Evolutionary conservation across 2,329 filamentous ascomycete genomes (phyloP), one percentile per base, ranked within the genome.

Genomic region (Alternaria sp.): DNA sequence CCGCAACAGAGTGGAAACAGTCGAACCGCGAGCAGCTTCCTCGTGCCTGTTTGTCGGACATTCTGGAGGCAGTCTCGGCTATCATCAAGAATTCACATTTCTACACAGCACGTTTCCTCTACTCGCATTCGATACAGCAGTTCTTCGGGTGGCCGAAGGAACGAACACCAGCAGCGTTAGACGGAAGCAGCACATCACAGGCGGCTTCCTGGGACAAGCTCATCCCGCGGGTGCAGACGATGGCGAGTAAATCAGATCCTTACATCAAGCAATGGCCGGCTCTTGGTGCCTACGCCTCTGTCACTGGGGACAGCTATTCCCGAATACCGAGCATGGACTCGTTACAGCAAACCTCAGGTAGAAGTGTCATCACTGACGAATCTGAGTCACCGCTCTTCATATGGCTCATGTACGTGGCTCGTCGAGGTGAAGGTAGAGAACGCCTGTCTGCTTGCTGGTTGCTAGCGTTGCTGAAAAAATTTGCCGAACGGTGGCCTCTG

Each of bases 51-150:
- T 78, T 96, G 37, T 84, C 87, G 2, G 86, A 87, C 9, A 85
- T 97, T 17, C 79, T 98, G 6, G 89, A 92, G 61, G 91, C 93
- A 0, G 86, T 96, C 50, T 85, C 88, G 21, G 85, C 88, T 44
- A 90, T 97, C 46, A 85, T 97, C 49, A 85, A 88, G 60, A 87
- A 91, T 68, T 97, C 94, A 0, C 89, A 88, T 66, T 91, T 89
- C 76, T 86, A 92, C 54, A 88, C 91, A 9, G 89, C 89, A 63
- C 86, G 91, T 13, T 77, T 83, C 45, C 67, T 82, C 21, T 80
- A 82, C 54, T 80, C 79, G 5, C 72, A 76, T n/a, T 67, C 74
- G 14, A 76, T 79, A 54, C 73, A 73, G 46, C 65, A 69, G 52
- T 64, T 73, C 26, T 77, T 77, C 42, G 70, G 67, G 13, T 71